These are phyloP conservation scores for Taphrina confusa DNA, from an alignment of 1,139 yeast genomes.

Conservation along the genomic window DNA sequence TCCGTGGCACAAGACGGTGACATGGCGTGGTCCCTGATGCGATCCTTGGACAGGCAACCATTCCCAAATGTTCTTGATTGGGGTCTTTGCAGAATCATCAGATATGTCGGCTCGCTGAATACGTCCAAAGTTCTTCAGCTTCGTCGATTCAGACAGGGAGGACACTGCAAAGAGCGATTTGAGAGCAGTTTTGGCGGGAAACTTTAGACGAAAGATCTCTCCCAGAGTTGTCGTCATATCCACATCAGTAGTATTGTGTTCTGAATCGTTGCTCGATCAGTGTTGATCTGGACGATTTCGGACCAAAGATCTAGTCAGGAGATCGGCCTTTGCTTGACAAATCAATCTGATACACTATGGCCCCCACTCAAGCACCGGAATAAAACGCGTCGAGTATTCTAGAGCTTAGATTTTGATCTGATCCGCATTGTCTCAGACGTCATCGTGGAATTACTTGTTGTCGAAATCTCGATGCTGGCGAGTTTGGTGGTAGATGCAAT, in stretches of 20 bases:
- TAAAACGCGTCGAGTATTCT: no score
- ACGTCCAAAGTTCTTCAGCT: slow-evolving; percentile 1
- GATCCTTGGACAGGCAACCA: slow-evolving; percentile 28
- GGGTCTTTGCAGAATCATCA: background rate
- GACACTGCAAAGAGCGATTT: background rate
- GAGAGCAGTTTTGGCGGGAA: background rate
- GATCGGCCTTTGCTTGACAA: no score
- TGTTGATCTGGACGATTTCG: no score
- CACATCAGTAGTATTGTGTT: background rate
- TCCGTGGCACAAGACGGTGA: slow-evolving; percentile 37
- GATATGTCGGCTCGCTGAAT: background rate
- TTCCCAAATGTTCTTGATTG: slow-evolving; percentile 5
- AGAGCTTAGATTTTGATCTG: no score
- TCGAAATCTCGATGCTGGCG: no score
- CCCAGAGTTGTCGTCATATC: slow-evolving; percentile 18
- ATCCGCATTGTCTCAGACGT: no score
- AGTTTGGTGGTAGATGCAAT: no score
- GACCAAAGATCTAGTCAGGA: no score
- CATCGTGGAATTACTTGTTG: no score
- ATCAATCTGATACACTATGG: no score
- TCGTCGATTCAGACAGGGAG: background rate
- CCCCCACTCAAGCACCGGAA: no score
- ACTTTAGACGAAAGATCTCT: background rate
- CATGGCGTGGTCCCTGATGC: slow-evolving; percentile 27
- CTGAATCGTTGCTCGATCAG: no score